Evolutionary conservation across 345 rosid species (phyloP).

Genomic region (Brassica juncea): DNA sequence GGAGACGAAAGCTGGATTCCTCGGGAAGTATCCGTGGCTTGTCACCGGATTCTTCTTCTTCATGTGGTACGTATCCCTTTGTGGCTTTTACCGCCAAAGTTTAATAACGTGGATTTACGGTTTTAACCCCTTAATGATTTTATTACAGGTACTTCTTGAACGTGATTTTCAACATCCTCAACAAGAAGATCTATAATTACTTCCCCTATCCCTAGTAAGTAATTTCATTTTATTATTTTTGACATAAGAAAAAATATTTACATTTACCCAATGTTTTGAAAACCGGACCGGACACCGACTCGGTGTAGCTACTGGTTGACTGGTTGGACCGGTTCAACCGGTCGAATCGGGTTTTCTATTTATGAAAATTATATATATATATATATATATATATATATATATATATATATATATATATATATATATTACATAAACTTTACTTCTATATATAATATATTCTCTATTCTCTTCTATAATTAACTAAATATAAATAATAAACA

Average conservation of each 20-base stretch:
- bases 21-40: slow-evolving; percentile 71
- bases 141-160: slow-evolving; percentile 62
- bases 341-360: too few species aligned
- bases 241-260: not conserved
- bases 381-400: too few species aligned
- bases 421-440: too few species aligned
- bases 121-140: not conserved
- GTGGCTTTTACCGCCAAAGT: slow-evolving; percentile 23
- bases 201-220: slow-evolving; percentile 97
- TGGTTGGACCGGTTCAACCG: too few species aligned
- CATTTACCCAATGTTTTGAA: not conserved
- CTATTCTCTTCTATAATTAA: too few species aligned
- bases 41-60: slow-evolving; percentile 97
- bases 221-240: not conserved
- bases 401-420: too few species aligned
- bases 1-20: slow-evolving; percentile 70
- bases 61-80: slow-evolving; percentile 68
- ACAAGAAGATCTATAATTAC: slow-evolving; percentile 98
- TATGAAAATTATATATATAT: too few species aligned
- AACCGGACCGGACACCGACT: too few species aligned
- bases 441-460: too few species aligned
- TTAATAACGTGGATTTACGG: not conserved
- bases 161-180: slow-evolving; percentile 92
- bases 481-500: too few species aligned
- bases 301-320: too few species aligned